A percentile compares a stretch with the other conserved stretches of the same genome.
phyloP scores from a whole-genome alignment of 2,329 filamentous ascomycete genomes.

The Taxawa tesnikishii region DNA sequence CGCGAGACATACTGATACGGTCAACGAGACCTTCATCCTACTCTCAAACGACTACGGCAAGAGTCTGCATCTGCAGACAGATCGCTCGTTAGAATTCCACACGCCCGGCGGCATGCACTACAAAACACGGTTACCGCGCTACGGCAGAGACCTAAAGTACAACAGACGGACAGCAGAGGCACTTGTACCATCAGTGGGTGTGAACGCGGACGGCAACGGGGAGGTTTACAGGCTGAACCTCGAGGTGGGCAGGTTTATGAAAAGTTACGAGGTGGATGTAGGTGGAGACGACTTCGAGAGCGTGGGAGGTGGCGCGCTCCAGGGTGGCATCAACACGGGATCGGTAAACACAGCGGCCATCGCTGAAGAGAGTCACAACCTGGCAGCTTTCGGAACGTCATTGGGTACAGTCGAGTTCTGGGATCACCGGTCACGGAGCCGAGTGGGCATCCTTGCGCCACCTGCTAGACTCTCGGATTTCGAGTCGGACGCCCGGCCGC shows the following conservation, averaged over 20 bases:
- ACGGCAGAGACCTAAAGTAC: conserved; percentile 81
- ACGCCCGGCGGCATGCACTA: conserved; percentile 82
- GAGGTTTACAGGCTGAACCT: conserved; percentile 91
- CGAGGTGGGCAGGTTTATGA: conserved; percentile 87
- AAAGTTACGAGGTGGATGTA: conserved; percentile 81
- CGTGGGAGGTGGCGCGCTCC: conserved; percentile 58
- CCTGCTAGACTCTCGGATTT: conserved; percentile 24
- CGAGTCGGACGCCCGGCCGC: conserved; percentile 30
- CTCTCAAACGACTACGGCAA: conserved; percentile 89
- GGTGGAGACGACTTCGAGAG: conserved; percentile 65
- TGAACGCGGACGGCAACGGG: conserved; percentile 73
- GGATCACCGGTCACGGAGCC: conserved; percentile 74
- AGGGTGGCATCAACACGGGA: conserved; percentile 75
- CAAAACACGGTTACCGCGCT: conserved; percentile 77
- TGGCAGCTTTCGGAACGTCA: conserved; percentile 87
- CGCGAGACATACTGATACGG: conserved; percentile 76
- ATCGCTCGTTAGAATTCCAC: conserved; percentile 87
- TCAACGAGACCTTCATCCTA: conserved; percentile 84
- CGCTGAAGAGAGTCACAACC: conserved; percentile 78
- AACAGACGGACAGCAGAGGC: conserved; percentile 73
- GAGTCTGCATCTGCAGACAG: conserved; percentile 82
- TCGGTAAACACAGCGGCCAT: conserved; percentile 79
- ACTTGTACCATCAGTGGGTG: conserved; percentile 73
- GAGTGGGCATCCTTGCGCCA: conserved; percentile 63
- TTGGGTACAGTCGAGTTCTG: conserved; percentile 95